Evolutionary conservation across 495 filamentous ascomycete species (phyloP).

Genomic region (Podospora australis): DNA sequence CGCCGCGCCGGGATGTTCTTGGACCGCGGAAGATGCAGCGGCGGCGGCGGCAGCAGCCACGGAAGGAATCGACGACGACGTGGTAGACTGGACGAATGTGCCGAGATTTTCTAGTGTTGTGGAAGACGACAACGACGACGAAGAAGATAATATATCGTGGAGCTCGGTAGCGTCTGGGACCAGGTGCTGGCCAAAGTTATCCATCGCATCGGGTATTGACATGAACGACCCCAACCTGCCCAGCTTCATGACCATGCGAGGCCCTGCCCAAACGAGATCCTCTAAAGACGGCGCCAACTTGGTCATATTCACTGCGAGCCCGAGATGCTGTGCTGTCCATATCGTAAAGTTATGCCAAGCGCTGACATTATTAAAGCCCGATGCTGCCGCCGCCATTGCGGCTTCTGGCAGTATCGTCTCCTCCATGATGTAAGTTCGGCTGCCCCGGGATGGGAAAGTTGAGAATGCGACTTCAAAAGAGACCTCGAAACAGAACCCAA

Average conservation of each 20-base stretch:
- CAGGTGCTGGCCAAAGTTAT: slow-evolving; percentile 53
- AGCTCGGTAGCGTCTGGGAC: slow-evolving; percentile 52
- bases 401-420: slow-evolving; percentile 11
- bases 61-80: slow-evolving; percentile 7
- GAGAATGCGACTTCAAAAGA: not conserved
- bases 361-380: slow-evolving; percentile 31
- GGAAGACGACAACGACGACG: slow-evolving; percentile 26
- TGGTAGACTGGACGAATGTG: slow-evolving; percentile 23
- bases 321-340: slow-evolving; percentile 39
- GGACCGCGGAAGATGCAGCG: slow-evolving; percentile 22
- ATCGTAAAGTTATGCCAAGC: slow-evolving; percentile 42
- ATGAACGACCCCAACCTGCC: slow-evolving; percentile 54
- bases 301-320: slow-evolving; percentile 36
- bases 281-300: slow-evolving; percentile 41
- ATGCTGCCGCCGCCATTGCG: slow-evolving; percentile 10
- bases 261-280: slow-evolving; percentile 55
- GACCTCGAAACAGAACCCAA: no score
- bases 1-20: slow-evolving; percentile 34
- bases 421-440: slow-evolving; percentile 5
- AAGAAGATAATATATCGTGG: slow-evolving; percentile 28
- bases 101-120: slow-evolving; percentile 17
- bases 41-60: slow-evolving; percentile 19
- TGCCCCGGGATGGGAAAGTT: not conserved
- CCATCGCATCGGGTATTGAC: slow-evolving; percentile 55
- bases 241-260: slow-evolving; percentile 57